Conservation (phyloP, 2,329 filamentous ascomycete genomes). For the Simplicillium sp. region DNA sequence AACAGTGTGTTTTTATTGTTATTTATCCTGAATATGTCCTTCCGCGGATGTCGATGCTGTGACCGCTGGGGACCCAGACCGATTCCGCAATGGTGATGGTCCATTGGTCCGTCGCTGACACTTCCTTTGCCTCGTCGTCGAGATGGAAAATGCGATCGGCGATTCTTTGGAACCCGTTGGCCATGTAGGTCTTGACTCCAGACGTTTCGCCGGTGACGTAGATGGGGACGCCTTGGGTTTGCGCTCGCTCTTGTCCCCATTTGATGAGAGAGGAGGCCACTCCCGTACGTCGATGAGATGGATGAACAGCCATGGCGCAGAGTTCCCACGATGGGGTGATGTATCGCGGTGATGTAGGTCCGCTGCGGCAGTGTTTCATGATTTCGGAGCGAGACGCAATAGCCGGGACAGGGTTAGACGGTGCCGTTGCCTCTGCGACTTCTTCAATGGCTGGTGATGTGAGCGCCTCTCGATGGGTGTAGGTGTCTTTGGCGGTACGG, state of each 20-base stretch:
- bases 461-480: no score
- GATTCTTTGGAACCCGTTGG: not conserved
- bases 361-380: not conserved
- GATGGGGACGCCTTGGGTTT: not conserved
- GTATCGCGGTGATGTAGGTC: not conserved
- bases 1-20: no score
- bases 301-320: not conserved
- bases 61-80: no score
- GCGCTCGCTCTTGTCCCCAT: not conserved
- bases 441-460: no score
- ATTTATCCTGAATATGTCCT: no score
- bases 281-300: not conserved
- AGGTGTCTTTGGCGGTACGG: no score
- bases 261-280: not conserved
- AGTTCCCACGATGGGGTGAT: not conserved
- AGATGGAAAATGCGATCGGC: not conserved
- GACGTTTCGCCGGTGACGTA: slow-evolving; percentile 2
- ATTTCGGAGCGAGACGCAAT: not conserved
- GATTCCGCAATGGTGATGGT: no score
- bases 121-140: not conserved
- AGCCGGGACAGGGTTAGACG: not conserved
- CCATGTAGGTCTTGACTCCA: not conserved
- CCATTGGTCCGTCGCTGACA: not conserved
- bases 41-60: no score
- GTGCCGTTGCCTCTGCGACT: no score